These are phyloP conservation scores for Amylocarpus encephaloides DNA, from an alignment of 2,329 filamentous ascomycete species.

Conservation along the genomic window DNA sequence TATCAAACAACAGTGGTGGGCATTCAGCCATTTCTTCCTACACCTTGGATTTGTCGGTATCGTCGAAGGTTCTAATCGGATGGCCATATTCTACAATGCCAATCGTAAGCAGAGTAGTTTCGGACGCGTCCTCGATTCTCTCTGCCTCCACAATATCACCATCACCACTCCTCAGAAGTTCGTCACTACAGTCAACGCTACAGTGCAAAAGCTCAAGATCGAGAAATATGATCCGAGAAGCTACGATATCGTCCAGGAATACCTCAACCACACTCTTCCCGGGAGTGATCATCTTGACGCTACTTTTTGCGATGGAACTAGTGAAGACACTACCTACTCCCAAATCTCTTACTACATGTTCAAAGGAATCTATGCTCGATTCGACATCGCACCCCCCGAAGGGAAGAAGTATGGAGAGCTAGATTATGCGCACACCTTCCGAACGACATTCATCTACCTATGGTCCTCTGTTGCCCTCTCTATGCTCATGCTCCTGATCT, in stretches of 20 bases:
- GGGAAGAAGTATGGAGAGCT: background rate
- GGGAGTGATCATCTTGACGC: background rate
- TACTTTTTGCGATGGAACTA: background rate
- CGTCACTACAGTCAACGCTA: conserved; percentile 1
- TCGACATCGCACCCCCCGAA: conserved; percentile 2
- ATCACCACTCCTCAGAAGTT: background rate
- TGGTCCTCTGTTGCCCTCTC: conserved; percentile 4
- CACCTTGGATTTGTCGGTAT: conserved; percentile 49
- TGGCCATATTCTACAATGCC: conserved; percentile 6
- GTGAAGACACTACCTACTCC: background rate
- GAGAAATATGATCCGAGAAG: conserved; percentile 2
- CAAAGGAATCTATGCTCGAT: conserved; percentile 1
- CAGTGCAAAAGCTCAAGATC: conserved; percentile 2
- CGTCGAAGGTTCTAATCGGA: conserved; percentile 39
- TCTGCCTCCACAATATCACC: background rate
- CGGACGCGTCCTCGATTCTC: background rate
- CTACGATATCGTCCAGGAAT: background rate
- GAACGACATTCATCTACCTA: conserved; percentile 5
- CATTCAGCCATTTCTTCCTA: conserved; percentile 46
- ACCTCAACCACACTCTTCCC: background rate
- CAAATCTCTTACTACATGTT: background rate
- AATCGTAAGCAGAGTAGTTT: background rate
- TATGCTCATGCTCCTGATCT: conserved; percentile 1
- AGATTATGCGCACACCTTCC: conserved; percentile 2
- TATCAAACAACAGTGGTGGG: conserved; percentile 47